Percentiles rank a stretch among this genome's conserved stretches.
Evolutionary conservation across 306 rosid genomes (phyloP).

Genomic region (Abrus pulchellus): DNA sequence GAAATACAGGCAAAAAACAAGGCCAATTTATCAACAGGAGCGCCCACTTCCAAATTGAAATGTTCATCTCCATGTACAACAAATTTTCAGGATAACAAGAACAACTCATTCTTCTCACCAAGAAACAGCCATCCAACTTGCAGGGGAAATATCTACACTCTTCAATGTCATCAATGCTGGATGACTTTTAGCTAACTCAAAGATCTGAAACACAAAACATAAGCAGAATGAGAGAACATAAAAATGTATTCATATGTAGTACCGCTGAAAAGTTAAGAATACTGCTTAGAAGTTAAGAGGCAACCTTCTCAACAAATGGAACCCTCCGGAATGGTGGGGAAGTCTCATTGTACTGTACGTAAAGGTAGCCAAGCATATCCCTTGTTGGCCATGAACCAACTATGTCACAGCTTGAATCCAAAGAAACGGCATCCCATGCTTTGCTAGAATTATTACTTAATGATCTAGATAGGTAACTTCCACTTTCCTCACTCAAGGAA

Average conservation of each 20-base stretch:
- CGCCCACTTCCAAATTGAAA: neutral
- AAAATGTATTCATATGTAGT: neutral
- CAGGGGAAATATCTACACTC: conserved; percentile 79
- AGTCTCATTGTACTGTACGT: conserved; percentile 65
- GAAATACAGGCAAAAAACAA: neutral
- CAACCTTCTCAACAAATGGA: conserved; percentile 70
- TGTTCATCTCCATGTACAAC: conserved; percentile 31
- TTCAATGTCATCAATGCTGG: conserved; percentile 71
- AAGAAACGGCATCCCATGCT: conserved; percentile 71
- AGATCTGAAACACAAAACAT: conserved; percentile 57
- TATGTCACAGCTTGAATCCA: conserved; percentile 66
- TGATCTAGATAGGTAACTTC: conserved; percentile 67
- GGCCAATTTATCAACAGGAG: neutral
- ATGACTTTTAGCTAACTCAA: conserved; percentile 63
- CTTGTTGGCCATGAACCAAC: conserved; percentile 54
- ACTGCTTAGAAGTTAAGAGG: conserved; percentile 17
- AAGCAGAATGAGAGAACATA: conserved; percentile 11
- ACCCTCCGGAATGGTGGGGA: conserved; percentile 61
- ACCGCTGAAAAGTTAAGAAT: conserved; percentile 1
- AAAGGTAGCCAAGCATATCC: conserved; percentile 65
- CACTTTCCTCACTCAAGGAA: conserved; percentile 73
- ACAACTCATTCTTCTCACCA: conserved; percentile 66
- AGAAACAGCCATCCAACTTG: conserved; percentile 90
- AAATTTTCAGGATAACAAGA: conserved; percentile 27
- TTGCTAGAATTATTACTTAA: conserved; percentile 75